phyloP scores from a whole-genome alignment of 2,329 filamentous ascomycete genomes.

The Epichloe sibirici region DNA sequence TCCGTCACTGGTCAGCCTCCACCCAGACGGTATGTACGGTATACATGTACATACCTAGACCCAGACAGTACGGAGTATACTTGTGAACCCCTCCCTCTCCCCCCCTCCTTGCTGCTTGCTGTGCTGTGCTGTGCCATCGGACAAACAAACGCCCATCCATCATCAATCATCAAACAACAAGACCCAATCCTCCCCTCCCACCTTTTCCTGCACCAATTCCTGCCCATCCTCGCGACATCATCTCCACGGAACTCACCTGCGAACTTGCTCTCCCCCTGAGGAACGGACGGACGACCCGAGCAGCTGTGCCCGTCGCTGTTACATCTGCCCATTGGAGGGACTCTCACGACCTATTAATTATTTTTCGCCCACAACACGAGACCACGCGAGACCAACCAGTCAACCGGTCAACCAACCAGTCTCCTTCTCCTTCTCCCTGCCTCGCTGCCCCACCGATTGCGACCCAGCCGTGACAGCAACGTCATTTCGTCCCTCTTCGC shows the following conservation, averaged over 20 bases:
- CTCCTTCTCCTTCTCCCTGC: constrained; percentile 2
- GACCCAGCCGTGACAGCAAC: constrained; percentile 16
- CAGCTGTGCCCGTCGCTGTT: background rate
- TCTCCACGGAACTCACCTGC: background rate
- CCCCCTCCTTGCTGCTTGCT: background rate
- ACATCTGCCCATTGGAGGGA: background rate
- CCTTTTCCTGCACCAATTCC: constrained; percentile 5
- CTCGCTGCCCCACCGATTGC: constrained; percentile 10
- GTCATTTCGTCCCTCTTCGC: constrained; percentile 15
- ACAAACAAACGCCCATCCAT: background rate
- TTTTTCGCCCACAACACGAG: background rate
- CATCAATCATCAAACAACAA: background rate
- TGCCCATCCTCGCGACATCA: constrained; percentile 3
- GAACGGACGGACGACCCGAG: background rate
- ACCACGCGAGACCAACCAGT: background rate
- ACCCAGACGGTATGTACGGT: background rate
- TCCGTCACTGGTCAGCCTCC: background rate
- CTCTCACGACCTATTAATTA: background rate
- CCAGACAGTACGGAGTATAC: too few species aligned
- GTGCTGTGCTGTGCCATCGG: background rate
- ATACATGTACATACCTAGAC: too few species aligned
- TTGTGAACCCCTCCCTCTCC: too few species aligned
- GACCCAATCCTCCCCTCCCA: background rate
- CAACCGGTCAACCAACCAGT: too few species aligned
- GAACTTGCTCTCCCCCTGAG: background rate